A percentile compares a stretch with the other conserved stretches of the same genome.
Evolutionary conservation across 2,329 filamentous ascomycete species (phyloP).

Genomic region (Mariannaea sp.): DNA sequence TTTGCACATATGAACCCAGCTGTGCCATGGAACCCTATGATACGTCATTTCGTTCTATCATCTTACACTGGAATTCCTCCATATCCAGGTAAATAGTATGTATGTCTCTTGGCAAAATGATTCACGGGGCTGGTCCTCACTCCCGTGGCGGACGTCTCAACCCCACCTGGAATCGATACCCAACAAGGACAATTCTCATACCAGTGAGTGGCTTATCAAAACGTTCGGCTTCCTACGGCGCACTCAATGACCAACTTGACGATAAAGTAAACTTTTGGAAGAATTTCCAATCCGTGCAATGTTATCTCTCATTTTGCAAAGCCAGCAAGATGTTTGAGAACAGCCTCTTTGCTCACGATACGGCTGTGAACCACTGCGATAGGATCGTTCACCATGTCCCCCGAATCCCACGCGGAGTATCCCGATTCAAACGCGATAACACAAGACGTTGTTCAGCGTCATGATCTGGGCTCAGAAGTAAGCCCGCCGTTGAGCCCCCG

Average conservation of each 20-base stretch:
- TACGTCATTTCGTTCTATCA: not conserved
- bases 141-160: not conserved
- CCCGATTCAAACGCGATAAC: not conserved
- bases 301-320: not conserved
- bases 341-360: not conserved
- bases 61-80: not conserved
- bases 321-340: not conserved
- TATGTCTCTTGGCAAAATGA: not conserved
- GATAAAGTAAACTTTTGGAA: not conserved
- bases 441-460: not conserved
- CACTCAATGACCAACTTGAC: not conserved
- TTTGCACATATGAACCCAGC: too few relatives aligned
- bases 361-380: not conserved
- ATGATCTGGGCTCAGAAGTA: slow-evolving; percentile 15
- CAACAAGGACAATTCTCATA: slow-evolving; percentile 1
- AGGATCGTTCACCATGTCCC: not conserved
- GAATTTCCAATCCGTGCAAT: not conserved
- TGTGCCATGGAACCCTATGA: too few relatives aligned
- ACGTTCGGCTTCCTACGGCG: not conserved
- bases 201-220: slow-evolving; percentile 6
- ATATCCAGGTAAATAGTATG: not conserved
- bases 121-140: not conserved
- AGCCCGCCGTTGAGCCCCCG: slow-evolving; percentile 16
- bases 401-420: slow-evolving; percentile 1
- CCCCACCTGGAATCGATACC: not conserved